Percentiles rank a stretch among this genome's conserved stretches.
Evolutionary conservation across 2,329 filamentous ascomycete species (phyloP).

Genomic region (Clonostachys byssicola): DNA sequence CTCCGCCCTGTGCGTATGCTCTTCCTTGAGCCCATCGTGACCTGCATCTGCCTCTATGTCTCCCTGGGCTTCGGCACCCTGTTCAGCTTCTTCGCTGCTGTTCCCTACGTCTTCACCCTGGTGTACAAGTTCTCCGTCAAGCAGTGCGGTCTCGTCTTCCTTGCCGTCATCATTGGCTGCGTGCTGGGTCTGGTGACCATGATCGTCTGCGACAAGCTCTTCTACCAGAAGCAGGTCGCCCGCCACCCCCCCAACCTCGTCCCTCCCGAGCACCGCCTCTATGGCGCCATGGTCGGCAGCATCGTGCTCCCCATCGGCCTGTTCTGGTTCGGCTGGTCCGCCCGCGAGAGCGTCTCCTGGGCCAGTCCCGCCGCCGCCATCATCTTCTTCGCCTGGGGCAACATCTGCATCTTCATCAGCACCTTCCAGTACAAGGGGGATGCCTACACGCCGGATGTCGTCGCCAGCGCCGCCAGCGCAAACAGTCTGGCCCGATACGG

Average conservation of each 20-base stretch:
- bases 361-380: constrained; percentile 44
- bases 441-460: constrained; percentile 47
- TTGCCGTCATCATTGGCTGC: constrained; percentile 40
- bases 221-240: constrained; percentile 32
- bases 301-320: constrained; percentile 46
- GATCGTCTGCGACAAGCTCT: constrained; percentile 28
- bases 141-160: constrained; percentile 36
- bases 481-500: constrained; percentile 54
- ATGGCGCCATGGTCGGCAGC: constrained; percentile 54
- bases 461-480: constrained; percentile 55
- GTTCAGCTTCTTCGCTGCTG: constrained; percentile 47
- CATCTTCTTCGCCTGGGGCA: constrained; percentile 55
- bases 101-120: constrained; percentile 40
- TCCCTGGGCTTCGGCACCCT: constrained; percentile 46
- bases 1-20: constrained; percentile 54
- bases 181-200: constrained; percentile 9
- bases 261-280: constrained; percentile 52
- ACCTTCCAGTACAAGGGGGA: constrained; percentile 49
- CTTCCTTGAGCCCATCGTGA: constrained; percentile 58
- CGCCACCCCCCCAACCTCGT: constrained; percentile 22
- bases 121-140: constrained; percentile 39
- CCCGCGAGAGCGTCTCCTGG: constrained; percentile 39
- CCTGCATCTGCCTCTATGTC: constrained; percentile 46
- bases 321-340: constrained; percentile 60
- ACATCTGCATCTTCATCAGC: constrained; percentile 53